phyloP scores from a whole-genome alignment of 768 basidiomycete genomes.

The Mycena pura region DNA sequence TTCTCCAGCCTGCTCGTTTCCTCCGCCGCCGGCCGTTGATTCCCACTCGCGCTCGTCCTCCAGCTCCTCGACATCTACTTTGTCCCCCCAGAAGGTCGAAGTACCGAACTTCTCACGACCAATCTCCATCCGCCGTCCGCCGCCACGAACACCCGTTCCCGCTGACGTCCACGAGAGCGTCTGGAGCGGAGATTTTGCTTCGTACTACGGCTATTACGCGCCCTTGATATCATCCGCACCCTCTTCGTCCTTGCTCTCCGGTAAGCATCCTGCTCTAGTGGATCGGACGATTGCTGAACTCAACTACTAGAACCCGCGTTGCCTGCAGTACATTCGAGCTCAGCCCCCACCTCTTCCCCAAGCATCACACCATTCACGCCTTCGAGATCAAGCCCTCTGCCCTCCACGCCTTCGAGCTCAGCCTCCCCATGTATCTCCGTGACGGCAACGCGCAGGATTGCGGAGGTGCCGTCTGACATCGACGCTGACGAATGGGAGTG shows the following conservation, averaged over 20 bases:
- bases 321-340: too few relatives aligned
- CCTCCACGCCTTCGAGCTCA: constrained; percentile 2
- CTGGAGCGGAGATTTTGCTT: constrained; percentile 2
- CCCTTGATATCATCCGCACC: background rate
- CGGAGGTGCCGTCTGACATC: constrained; percentile 9
- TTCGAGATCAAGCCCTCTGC: too few relatives aligned
- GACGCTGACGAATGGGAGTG: background rate
- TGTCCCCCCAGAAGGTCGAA: too few relatives aligned
- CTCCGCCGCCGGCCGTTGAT: constrained; percentile 3
- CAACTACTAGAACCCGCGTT: too few relatives aligned
- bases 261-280: too few relatives aligned
- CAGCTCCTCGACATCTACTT: background rate
- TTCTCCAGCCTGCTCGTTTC: background rate
- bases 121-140: background rate
- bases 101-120: background rate
- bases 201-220: background rate
- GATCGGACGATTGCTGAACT: too few relatives aligned
- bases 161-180: constrained; percentile 13
- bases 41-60: background rate
- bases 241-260: background rate
- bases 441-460: constrained; percentile 1
- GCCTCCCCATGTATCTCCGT: background rate
- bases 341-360: background rate
- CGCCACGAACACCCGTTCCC: constrained; percentile 15
- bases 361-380: constrained; percentile 12